Evolutionary conservation across 148 eudicot species (phyloP), one percentile per base, ranked within the genome.

Genomic region (Vaccinium myrtillus): DNA sequence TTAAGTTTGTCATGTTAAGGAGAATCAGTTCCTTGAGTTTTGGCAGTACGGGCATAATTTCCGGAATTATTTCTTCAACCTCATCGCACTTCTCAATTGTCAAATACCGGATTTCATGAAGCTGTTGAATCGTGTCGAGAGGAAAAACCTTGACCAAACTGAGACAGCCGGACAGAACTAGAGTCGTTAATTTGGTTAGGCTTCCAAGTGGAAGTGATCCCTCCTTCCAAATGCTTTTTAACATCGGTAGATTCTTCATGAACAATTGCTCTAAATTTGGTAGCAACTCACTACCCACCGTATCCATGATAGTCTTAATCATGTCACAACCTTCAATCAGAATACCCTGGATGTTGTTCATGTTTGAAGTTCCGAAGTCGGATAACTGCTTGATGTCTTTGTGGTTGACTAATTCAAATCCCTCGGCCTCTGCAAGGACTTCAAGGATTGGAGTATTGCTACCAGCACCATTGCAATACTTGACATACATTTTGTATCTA

Each of bases 211-310:
- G 80, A 46, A 79, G 7, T 32, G 71, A 58, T 16, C 79, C 46
- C 46, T 43, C 83, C 15, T 14, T 23, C 73, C 43, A 85, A 39
- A 85, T 50, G 67, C 27, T 79, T 80, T 16, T n/a, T 56, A 85
- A 36, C 27, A 51, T 80, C 5, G 69, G 78, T 65, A 85, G 49
- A 74, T 85, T 15, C 11, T 73, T 71, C 36, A 74, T 18, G 69
- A 71, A 74, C 71, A 85, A 73, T 5, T 77, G 53, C 50, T 80
- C 79, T 48, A 85, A 36, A 5, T 55, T 80, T 6, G 83, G 77
- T 18, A 70, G 50, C 16, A 78, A 1, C n/a, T 25, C n/a, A 18
- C 25, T 23, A 27, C 39, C 16, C 0, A 14, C 2, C 1, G 48
- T 61, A 16, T 25, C 39, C 18, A 84, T 70, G 14, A 84, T 55